Base-by-base conservation (phyloP, 202 grass and related monocot species). In the Setaria italica region DNA sequence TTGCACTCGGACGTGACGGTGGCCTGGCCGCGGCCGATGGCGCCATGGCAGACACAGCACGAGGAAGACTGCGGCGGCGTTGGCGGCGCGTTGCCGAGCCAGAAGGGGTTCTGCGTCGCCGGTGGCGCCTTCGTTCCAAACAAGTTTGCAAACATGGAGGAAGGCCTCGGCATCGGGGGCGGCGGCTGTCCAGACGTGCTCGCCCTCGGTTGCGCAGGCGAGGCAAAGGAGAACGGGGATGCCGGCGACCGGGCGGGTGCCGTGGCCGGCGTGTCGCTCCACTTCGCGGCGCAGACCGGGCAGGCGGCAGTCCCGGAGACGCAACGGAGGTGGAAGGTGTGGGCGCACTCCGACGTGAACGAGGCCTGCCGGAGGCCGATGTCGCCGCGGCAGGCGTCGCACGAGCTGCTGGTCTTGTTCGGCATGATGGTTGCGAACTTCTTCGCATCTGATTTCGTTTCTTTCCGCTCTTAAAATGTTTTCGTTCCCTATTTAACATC, bases 1-100 rank as follows among this genome's bases (percentile, higher is more conserved):
- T 81, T 84, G 79, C 90, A 92, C 70, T 92, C 78, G 2, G 89
- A 77, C 6, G 84, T 85, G 81, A 91, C 88, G 72, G 84, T 64
- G 11, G 89, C 77, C 57, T 74, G 49, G 25, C 69, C 62, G 20
- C 63, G 45, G 74, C 47, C 43, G 69, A 88, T 85, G 58, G 6
- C 60, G 32, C 68, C 43, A 11, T 81, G 85, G 71, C 89, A 91
- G 59, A 82, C 76, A 21, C 55, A 54, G 71, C 89, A 91, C 50
- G 35, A 43, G 15, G 29, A 25, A 47, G 70, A 9, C 12, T 3
- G 70, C 45, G 70, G 45, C 45, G 70, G 25, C 8, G 45, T 5
- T 4, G 69, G 45, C 69, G 42, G 25, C 48, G 45, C 70, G 2
- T 13, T 3, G 47, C 15, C 29, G 70, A 62, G 21, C 58, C 58